Evolutionary conservation across 805 yeast genomes (phyloP).

Genomic region (Debaryomyces tyrocola): DNA sequence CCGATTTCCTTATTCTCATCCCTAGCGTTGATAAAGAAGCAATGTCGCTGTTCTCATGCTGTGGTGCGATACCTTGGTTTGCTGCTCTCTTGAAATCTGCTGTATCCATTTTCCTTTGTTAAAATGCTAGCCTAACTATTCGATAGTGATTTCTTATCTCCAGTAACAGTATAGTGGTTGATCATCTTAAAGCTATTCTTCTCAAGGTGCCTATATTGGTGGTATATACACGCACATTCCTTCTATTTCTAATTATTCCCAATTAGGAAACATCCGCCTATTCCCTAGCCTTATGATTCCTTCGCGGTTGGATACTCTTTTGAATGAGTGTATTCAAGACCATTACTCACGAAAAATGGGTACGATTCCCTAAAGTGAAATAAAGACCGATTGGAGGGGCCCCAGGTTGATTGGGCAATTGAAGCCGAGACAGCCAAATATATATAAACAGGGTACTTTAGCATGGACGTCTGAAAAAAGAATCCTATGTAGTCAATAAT

Average conservation of each 20-base stretch:
- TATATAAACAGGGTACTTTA: neutral
- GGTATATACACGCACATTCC: neutral
- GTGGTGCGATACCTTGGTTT: conserved; percentile 30
- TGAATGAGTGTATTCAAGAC: neutral
- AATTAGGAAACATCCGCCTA: conserved; percentile 1
- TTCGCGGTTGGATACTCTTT: neutral
- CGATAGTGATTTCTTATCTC: too few species aligned
- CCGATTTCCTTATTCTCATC: conserved; percentile 69
- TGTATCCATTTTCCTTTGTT: neutral
- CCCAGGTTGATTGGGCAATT: neutral
- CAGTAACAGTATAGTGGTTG: too few species aligned
- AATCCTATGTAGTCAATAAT: neutral
- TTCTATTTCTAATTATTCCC: neutral
- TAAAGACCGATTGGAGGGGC: neutral
- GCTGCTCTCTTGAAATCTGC: conserved; percentile 30
- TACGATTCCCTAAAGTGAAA: neutral
- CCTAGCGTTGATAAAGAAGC: conserved; percentile 56
- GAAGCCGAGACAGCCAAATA: neutral
- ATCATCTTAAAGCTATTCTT: too few species aligned
- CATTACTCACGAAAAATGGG: too few species aligned
- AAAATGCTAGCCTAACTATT: too few species aligned
- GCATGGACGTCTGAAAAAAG: neutral
- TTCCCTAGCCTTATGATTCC: neutral
- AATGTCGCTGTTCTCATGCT: conserved; percentile 24
- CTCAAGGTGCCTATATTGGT: too few species aligned